Percentiles rank a stretch among this genome's conserved stretches.
These are phyloP conservation scores for Fragaria vesca DNA, from an alignment of 306 rosid genomes.

Conservation along the genomic window DNA sequence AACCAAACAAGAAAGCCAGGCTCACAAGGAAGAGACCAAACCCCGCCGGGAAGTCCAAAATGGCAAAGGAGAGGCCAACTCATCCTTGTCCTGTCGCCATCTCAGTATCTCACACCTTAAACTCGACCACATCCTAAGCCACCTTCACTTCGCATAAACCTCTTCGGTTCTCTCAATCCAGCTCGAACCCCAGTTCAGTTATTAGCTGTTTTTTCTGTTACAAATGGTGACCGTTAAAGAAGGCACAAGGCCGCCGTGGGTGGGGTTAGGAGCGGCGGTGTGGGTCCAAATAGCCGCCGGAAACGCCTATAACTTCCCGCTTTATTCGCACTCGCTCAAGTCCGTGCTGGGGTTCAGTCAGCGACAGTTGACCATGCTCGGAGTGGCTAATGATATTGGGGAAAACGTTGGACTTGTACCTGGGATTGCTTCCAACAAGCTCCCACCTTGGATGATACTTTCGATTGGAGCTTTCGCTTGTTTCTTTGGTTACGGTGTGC, in stretches of 20 bases:
- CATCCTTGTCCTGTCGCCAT: not conserved
- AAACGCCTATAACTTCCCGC: conserved; percentile 54
- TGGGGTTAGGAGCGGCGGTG: conserved; percentile 74
- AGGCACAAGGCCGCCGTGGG: conserved; percentile 85
- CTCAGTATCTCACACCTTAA: not conserved
- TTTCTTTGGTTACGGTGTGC: conserved; percentile 58
- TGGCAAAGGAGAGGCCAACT: not conserved
- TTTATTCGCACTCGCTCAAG: conserved; percentile 69
- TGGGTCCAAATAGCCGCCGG: conserved; percentile 75
- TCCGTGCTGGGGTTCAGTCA: conserved; percentile 70
- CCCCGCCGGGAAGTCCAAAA: not conserved
- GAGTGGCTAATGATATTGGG: conserved; percentile 79
- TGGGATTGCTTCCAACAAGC: conserved; percentile 65
- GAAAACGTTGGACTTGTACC: conserved; percentile 81
- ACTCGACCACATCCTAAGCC: not conserved
- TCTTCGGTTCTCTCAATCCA: not conserved
- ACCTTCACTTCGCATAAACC: not conserved
- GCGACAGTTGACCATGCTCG: conserved; percentile 62
- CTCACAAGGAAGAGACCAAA: not conserved
- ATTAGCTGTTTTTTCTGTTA: not conserved
- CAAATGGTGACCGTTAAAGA: conserved; percentile 49
- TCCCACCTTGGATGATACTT: conserved; percentile 74
- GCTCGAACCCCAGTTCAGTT: not conserved
- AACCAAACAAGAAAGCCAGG: not conserved
- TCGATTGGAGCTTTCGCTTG: conserved; percentile 53